Evolutionary conservation across 148 eudicot species (phyloP).

Genomic region (Nepenthes gracilis): DNA sequence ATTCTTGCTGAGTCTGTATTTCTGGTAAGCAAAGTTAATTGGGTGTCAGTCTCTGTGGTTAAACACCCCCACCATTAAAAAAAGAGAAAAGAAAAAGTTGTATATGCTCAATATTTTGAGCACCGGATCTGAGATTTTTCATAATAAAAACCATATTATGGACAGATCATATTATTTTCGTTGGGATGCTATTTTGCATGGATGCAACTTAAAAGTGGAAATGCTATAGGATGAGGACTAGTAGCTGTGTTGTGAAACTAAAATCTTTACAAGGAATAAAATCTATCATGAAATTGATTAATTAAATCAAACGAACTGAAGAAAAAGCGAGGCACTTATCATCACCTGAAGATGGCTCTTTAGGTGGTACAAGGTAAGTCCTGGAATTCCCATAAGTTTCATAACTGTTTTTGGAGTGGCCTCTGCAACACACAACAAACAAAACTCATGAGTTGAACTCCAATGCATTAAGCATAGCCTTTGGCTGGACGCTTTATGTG

Average conservation of each 20-base stretch:
- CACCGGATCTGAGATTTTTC: too few relatives aligned
- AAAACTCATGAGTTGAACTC: conserved; percentile 8
- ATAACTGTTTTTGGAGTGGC: conserved; percentile 92
- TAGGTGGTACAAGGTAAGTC: conserved; percentile 84
- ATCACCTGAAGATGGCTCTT: conserved; percentile 94
- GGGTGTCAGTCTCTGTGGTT: not conserved
- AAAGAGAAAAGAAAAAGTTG: too few relatives aligned
- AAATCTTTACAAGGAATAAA: not conserved
- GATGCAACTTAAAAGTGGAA: not conserved
- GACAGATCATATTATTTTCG: not conserved
- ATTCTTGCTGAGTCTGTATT: conserved; percentile 88
- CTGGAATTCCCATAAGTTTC: conserved; percentile 91
- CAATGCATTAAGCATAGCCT: not conserved
- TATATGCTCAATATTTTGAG: too few relatives aligned
- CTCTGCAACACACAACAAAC: conserved; percentile 37
- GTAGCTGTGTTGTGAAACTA: too few relatives aligned
- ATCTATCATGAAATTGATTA: conserved; percentile 1
- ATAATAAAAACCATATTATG: not conserved
- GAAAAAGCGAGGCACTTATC: not conserved
- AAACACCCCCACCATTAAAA: too few relatives aligned
- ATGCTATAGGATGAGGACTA: too few relatives aligned
- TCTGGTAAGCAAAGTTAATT: conserved; percentile 34
- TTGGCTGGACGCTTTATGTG: not conserved
- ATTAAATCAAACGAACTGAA: not conserved
- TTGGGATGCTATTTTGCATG: not conserved